Evolutionary conservation across 331 rosid genomes (phyloP).

Genomic region (Malus hybrid): DNA sequence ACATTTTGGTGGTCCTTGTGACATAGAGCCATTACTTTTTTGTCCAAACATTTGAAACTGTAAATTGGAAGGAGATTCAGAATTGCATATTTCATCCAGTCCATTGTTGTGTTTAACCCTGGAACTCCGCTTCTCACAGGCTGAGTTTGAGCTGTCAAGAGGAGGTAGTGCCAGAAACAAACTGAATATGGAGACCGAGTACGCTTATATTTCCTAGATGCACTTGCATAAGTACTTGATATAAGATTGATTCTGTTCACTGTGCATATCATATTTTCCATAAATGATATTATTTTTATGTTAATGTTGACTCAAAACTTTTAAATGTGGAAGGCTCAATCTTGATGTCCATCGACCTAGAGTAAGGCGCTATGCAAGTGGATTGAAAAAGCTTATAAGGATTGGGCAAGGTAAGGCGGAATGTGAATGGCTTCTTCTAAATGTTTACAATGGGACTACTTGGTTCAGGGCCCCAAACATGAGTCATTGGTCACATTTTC

Average conservation of each 20-base stretch:
- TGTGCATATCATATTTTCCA: neutral
- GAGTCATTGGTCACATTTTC: neutral
- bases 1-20: slow-evolving; percentile 5
- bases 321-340: slow-evolving; percentile 69
- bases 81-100: neutral
- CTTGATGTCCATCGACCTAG: slow-evolving; percentile 87
- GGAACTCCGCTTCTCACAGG: slow-evolving; percentile 43
- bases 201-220: slow-evolving; percentile 26
- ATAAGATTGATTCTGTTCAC: neutral
- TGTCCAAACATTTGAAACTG: neutral
- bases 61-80: neutral
- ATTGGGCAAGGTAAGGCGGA: slow-evolving; percentile 76
- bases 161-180: slow-evolving; percentile 56
- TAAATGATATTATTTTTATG: neutral
- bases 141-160: slow-evolving; percentile 70
- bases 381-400: slow-evolving; percentile 67
- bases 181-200: slow-evolving; percentile 81
- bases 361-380: slow-evolving; percentile 89
- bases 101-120: slow-evolving; percentile 17
- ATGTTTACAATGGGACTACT: neutral
- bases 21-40: slow-evolving; percentile 6
- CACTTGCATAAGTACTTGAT: neutral
- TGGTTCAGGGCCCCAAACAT: neutral
- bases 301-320: neutral
- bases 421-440: slow-evolving; percentile 5